Evolutionary conservation across 176 grass and related monocot genomes (phyloP).

Genomic region (Phoenix roebelenii): DNA sequence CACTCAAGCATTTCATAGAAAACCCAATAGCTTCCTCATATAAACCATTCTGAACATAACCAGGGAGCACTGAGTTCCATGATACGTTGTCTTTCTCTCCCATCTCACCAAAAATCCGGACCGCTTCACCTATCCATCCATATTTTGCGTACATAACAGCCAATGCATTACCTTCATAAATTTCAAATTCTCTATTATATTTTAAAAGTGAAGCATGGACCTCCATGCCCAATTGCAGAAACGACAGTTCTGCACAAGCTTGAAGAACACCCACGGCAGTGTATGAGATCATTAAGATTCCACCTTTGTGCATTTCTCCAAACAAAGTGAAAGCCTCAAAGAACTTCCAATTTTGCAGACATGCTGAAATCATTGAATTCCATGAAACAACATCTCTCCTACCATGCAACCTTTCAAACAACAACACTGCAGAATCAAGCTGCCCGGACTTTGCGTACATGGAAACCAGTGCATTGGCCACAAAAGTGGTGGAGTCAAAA

Average conservation of each 20-base stretch:
- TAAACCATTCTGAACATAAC: conserved; percentile 63
- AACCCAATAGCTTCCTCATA: conserved; percentile 37
- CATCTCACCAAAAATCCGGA: conserved; percentile 44
- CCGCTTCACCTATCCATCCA: conserved; percentile 35
- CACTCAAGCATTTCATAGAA: conserved; percentile 42
- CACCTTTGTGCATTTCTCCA: conserved; percentile 48
- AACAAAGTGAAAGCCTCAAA: conserved; percentile 54
- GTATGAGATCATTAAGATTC: conserved; percentile 58
- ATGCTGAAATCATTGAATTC: conserved; percentile 71
- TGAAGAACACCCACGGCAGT: conserved; percentile 60
- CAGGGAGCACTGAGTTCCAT: conserved; percentile 87
- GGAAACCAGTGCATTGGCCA: conserved; percentile 64
- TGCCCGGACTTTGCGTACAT: conserved; percentile 75
- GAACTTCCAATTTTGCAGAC: conserved; percentile 55
- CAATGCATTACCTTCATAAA: conserved; percentile 60
- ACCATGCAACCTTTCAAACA: conserved; percentile 47
- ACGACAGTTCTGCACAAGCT: conserved; percentile 56
- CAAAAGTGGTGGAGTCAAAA: conserved; percentile 41
- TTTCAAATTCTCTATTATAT: conserved; percentile 23
- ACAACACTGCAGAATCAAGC: conserved; percentile 43
- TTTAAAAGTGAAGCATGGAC: conserved; percentile 60
- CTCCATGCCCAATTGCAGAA: conserved; percentile 53
- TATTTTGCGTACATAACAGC: conserved; percentile 64
- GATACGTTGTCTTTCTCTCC: conserved; percentile 62
- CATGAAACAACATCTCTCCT: conserved; percentile 59